These are phyloP conservation scores for Alternaria viburni DNA, from an alignment of 2,329 filamentous ascomycete genomes.

Conservation along the genomic window DNA sequence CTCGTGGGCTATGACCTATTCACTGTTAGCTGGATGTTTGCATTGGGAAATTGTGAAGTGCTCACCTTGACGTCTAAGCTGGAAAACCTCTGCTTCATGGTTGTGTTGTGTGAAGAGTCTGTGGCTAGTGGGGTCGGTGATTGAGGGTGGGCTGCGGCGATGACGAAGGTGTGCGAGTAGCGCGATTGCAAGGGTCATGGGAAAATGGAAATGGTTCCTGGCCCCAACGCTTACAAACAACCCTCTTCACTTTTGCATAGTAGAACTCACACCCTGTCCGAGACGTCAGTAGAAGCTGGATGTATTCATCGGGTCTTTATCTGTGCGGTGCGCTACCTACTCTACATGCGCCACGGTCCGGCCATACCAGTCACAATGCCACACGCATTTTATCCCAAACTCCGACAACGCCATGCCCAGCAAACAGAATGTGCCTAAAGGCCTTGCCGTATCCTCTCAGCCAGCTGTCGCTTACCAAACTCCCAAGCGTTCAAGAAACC, in stretches of 20 bases:
- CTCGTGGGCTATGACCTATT: slow-evolving; percentile 90
- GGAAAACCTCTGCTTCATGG: slow-evolving; percentile 81
- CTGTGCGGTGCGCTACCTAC: slow-evolving; percentile 12
- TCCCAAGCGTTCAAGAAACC: slow-evolving; percentile 93
- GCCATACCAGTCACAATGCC: slow-evolving; percentile 25
- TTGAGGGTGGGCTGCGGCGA: slow-evolving; percentile 27
- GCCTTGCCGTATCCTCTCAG: slow-evolving; percentile 88
- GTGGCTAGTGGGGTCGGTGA: slow-evolving; percentile 30
- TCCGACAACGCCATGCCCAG: slow-evolving; percentile 41
- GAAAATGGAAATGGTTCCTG: slow-evolving; percentile 17
- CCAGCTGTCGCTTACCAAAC: slow-evolving; percentile 88
- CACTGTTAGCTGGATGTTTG: slow-evolving; percentile 1
- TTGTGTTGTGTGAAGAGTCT: slow-evolving; percentile 38
- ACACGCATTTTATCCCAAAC: slow-evolving; percentile 19
- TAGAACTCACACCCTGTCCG: background rate
- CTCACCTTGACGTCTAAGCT: slow-evolving; percentile 76
- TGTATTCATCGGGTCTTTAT: slow-evolving; percentile 6
- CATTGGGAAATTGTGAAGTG: background rate
- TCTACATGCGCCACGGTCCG: slow-evolving; percentile 12
- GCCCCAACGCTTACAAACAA: slow-evolving; percentile 16
- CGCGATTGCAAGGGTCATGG: slow-evolving; percentile 32
- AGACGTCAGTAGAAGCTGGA: slow-evolving; percentile 11
- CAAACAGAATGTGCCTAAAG: slow-evolving; percentile 28
- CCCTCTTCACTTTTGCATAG: background rate
- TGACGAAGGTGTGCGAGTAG: slow-evolving; percentile 37